Base-by-base conservation (phyloP, 1,139 yeast species). In the Saccharomyces pastorianus region DNA sequence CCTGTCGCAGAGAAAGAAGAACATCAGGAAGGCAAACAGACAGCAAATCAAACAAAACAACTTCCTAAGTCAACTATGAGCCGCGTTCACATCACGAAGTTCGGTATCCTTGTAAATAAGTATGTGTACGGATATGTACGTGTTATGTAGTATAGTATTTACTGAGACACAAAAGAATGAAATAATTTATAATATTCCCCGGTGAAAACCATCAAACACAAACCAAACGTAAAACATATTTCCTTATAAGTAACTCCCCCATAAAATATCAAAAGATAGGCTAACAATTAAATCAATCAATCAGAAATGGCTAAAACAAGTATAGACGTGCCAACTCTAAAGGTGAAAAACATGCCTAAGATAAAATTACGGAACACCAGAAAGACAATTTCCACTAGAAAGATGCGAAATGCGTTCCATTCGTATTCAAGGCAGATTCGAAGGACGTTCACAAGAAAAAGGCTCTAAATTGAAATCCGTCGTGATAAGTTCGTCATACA, bases 1-100 rank as follows among this genome's bases (percentile, higher is more conserved):
- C 50, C 79, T 85, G 67, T 81, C 76, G 64, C 77, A 82, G 74
- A 85, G 93, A 58, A 82, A 82, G 67, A 86, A 80, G 67, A 80
- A 81, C 65, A 76, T 89, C 64, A 80, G 90, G 64, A 79, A 79
- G 63, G 79, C 73, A 56, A 89, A 88, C 69, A 82, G 88, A 56
- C 77, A 80, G 60, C 78, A 76, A 63, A 88, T 90, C 69, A 90
- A 88, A 72, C 79, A 81, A 66, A 84, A 82, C 69, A 91, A 91
- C 76, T 90, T 90, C 72, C 75, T 85, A 70, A 60, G 58, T 46
- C 64, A 64, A 50, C 55, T 65, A 27, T 64, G 56, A 47, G 14
- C 17, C 23, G 23, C 3, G 23, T 9, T 9, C n/a, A 11, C 4
- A 7, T 8, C 17, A 44, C 9, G 11, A 42, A 42, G 28, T 13